A percentile compares a stretch with the other conserved stretches of the same genome.
Conservation (phyloP, 345 rosid species). For the Salix purpurea region DNA sequence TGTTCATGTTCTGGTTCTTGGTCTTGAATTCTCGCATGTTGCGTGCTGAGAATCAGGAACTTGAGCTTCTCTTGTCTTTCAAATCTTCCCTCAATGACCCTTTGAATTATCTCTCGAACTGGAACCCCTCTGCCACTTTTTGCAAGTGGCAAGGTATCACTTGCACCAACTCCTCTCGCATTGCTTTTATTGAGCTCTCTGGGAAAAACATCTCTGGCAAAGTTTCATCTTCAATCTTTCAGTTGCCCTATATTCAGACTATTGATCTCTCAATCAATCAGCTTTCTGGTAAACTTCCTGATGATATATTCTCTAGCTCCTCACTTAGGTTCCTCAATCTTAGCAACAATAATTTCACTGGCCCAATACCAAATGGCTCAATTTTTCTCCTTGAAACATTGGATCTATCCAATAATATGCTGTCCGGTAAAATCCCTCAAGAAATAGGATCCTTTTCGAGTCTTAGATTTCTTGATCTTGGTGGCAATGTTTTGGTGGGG, state of each 20-base stretch:
- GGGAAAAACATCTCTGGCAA: conserved; percentile 63
- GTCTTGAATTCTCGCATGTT: conserved; percentile 27
- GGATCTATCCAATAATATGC: conserved; percentile 83
- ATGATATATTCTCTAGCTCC: conserved; percentile 32
- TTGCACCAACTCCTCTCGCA: conserved; percentile 51
- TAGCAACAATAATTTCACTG: conserved; percentile 83
- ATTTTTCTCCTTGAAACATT: conserved; percentile 40
- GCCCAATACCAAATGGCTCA: conserved; percentile 40
- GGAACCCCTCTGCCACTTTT: conserved; percentile 50
- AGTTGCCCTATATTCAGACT: conserved; percentile 44
- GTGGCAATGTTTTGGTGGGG: conserved; percentile 71
- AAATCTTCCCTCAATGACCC: conserved; percentile 64
- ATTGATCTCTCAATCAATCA: conserved; percentile 66
- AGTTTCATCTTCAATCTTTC: conserved; percentile 42
- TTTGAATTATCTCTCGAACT: conserved; percentile 49
- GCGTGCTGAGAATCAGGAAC: conserved; percentile 40
- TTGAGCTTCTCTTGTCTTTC: conserved; percentile 64
- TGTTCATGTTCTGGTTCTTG: conserved; percentile 25
- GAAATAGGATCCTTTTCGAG: conserved; percentile 51
- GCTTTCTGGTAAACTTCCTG: conserved; percentile 54
- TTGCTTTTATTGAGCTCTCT: conserved; percentile 47
- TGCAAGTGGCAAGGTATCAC: conserved; percentile 74
- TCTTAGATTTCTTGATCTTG: conserved; percentile 67
- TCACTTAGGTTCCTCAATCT: conserved; percentile 65
- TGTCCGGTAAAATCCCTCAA: conserved; percentile 48